A percentile compares a stretch with the other conserved stretches of the same genome.
phyloP scores from a whole-genome alignment of 2,329 filamentous ascomycete species.

The Emmonsia crescens region DNA sequence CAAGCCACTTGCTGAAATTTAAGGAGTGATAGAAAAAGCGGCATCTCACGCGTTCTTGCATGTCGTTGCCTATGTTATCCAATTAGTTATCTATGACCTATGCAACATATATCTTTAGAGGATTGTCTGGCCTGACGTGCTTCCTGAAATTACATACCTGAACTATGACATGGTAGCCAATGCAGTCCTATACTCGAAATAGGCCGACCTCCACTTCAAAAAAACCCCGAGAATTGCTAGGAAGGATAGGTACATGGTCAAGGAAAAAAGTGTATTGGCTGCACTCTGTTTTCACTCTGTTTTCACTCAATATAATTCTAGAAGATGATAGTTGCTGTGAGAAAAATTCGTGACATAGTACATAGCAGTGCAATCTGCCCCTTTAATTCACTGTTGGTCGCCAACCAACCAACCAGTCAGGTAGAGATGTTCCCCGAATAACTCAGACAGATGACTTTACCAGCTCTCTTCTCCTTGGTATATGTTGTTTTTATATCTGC shows the following conservation, averaged over 20 bases:
- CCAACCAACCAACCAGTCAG: background rate
- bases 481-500: background rate
- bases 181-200: background rate
- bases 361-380: background rate
- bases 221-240: background rate
- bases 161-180: background rate
- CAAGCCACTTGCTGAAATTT: background rate
- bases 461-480: background rate
- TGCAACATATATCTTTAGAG: background rate
- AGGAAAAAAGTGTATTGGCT: background rate
- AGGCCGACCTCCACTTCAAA: background rate
- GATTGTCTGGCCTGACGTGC: background rate
- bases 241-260: background rate
- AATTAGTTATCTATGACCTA: background rate
- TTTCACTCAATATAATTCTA: background rate
- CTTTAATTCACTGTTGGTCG: background rate
- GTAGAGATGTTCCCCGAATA: background rate
- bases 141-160: background rate
- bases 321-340: background rate
- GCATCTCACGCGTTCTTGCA: background rate
- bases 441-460: background rate
- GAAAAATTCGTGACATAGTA: background rate
- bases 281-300: background rate
- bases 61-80: background rate
- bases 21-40: background rate